A percentile compares a stretch with the other conserved stretches of the same genome.
Conservation (phyloP, 2,329 filamentous ascomycete genomes). For the Pseudogymnoascus destructans region DNA sequence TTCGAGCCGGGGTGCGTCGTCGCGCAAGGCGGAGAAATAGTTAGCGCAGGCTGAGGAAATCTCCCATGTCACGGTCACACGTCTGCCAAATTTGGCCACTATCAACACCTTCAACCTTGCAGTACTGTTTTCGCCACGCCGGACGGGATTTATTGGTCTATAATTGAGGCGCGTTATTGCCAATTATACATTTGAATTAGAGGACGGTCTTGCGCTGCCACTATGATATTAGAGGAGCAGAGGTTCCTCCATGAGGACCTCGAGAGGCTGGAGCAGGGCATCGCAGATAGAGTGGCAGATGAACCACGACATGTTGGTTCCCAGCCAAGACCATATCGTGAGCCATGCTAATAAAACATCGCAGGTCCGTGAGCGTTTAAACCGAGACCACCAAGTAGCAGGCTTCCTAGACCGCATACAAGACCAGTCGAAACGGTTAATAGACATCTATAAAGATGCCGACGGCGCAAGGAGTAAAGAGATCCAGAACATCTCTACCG, state of each 20-base stretch:
- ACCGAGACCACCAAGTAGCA: slow-evolving; percentile 82
- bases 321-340: not conserved
- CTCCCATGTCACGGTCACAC: not conserved
- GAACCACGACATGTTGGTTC: slow-evolving; percentile 71
- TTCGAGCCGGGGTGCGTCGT: not conserved
- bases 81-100: slow-evolving; percentile 7
- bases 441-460: slow-evolving; percentile 74
- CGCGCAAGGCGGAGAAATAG: slow-evolving; percentile 11
- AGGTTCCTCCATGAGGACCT: slow-evolving; percentile 91
- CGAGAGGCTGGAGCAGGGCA: slow-evolving; percentile 86
- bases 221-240: slow-evolving; percentile 83
- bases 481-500: slow-evolving; percentile 68
- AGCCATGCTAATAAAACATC: slow-evolving; percentile 10
- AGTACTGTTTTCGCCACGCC: not conserved
- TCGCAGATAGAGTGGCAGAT: slow-evolving; percentile 76
- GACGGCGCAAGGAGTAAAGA: slow-evolving; percentile 62
- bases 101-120: not conserved
- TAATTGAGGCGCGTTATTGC: not conserved
- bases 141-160: not conserved
- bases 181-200: not conserved
- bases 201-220: slow-evolving; percentile 14
- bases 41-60: slow-evolving; percentile 7
- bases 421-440: slow-evolving; percentile 65
- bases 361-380: slow-evolving; percentile 76
- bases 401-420: slow-evolving; percentile 81